Conservation (phyloP, 176 grass and related monocot species). For the Oropetium thomaeum region DNA sequence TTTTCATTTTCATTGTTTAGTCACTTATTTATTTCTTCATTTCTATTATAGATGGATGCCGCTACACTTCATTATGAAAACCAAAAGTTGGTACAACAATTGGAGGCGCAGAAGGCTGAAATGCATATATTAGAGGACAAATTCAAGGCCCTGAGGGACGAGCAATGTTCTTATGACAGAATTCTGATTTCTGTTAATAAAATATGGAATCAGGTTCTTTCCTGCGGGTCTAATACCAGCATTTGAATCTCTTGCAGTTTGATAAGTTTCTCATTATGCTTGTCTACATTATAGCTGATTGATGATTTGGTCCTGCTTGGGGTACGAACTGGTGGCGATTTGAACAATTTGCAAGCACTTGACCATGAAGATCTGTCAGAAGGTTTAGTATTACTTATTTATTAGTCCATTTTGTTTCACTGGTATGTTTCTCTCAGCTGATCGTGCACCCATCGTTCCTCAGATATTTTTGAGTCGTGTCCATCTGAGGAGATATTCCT, state of each 20-base stretch:
- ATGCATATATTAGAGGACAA: conserved; percentile 67
- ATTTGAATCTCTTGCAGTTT: conserved; percentile 15
- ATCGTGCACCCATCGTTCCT: conserved; percentile 37
- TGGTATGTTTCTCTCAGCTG: conserved; percentile 17
- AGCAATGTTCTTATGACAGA: conserved; percentile 71
- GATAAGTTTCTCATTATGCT: conserved; percentile 28
- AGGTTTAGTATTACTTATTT: conserved; percentile 49
- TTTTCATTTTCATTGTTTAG: conserved; percentile 12
- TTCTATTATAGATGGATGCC: conserved; percentile 65
- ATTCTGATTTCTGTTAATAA: conserved; percentile 80
- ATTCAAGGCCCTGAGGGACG: conserved; percentile 67
- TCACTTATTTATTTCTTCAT: not conserved
- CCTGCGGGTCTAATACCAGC: conserved; percentile 7
- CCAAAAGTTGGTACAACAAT: conserved; percentile 83
- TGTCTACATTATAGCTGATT: conserved; percentile 66
- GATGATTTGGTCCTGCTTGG: conserved; percentile 87
- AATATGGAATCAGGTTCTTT: conserved; percentile 90
- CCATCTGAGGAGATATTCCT: conserved; percentile 86
- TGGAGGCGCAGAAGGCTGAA: conserved; percentile 82
- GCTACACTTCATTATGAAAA: conserved; percentile 85
- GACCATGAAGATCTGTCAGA: conserved; percentile 61
- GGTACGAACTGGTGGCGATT: conserved; percentile 51
- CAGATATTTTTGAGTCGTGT: conserved; percentile 64
- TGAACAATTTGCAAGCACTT: conserved; percentile 57
- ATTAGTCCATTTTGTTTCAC: not conserved